A percentile compares a stretch with the other conserved stretches of the same genome.
phyloP scores from a whole-genome alignment of 164 flowering plant genomes.

The Saururus chinensis region DNA sequence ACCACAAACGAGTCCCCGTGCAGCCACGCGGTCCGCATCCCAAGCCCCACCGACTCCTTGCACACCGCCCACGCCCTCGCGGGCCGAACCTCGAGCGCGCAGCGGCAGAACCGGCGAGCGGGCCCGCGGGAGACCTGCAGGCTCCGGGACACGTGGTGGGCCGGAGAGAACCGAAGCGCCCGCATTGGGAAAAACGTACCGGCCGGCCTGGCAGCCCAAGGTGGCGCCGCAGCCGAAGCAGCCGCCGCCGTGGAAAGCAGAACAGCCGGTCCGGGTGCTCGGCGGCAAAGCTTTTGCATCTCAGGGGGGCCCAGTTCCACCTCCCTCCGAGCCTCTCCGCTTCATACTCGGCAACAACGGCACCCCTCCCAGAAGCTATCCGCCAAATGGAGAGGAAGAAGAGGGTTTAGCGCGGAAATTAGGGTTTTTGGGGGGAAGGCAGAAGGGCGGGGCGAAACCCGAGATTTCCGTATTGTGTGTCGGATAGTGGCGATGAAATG shows the following conservation, averaged over 20 bases:
- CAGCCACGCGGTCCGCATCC: constrained; percentile 24
- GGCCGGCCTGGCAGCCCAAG: neutral
- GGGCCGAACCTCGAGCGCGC: constrained; percentile 2
- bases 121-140: neutral
- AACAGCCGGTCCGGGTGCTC: neutral
- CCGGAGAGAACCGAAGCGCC: neutral
- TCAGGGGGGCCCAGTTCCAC: neutral
- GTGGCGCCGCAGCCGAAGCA: neutral
- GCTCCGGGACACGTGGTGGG: neutral
- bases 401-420: too few species aligned
- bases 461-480: too few species aligned
- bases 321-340: neutral
- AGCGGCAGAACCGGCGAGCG: neutral
- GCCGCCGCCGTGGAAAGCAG: neutral
- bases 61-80: constrained; percentile 31
- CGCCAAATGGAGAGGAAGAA: neutral
- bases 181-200: neutral
- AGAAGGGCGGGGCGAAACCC: neutral
- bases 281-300: neutral
- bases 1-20: constrained; percentile 18
- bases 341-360: neutral
- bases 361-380: neutral
- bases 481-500: too few species aligned
- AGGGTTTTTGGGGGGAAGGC: neutral
- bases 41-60: constrained; percentile 13